These are phyloP conservation scores for Colletotrichum sp. DNA, from an alignment of 2,329 filamentous ascomycete species.

Conservation along the genomic window DNA sequence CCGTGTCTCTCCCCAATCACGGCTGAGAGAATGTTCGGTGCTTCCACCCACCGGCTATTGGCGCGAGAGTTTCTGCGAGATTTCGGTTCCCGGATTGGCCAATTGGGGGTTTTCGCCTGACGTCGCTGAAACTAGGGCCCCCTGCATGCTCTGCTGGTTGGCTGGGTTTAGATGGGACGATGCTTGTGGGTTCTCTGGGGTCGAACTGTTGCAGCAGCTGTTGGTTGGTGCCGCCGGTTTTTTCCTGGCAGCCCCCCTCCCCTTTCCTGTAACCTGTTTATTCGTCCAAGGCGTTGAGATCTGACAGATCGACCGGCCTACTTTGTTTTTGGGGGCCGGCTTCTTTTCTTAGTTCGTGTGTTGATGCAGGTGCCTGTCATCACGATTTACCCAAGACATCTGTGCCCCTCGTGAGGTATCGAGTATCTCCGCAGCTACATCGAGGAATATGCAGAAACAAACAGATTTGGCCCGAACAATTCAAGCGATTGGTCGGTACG, in stretches of 20 bases:
- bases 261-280: neutral
- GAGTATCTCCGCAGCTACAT: neutral
- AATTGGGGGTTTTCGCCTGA: neutral
- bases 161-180: neutral
- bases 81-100: neutral
- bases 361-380: neutral
- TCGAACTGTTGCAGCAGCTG: neutral
- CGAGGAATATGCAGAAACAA: neutral
- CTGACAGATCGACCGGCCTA: neutral
- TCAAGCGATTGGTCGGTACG: constrained; percentile 1
- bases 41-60: constrained; percentile 9
- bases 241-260: neutral
- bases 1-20: neutral
- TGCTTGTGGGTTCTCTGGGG: constrained; percentile 7
- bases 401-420: neutral
- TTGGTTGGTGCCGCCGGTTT: neutral
- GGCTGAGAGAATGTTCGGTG: neutral
- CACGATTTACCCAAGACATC: neutral
- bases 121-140: constrained; percentile 4
- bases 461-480: neutral
- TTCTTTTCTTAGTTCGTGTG: neutral
- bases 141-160: neutral
- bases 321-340: neutral
- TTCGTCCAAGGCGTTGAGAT: neutral
- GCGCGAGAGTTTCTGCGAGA: constrained; percentile 16